A percentile compares a stretch with the other conserved stretches of the same genome.
phyloP scores from a whole-genome alignment of 225 moss, liverwort and hornwort species.

The Physcomitrellopsis africana region DNA sequence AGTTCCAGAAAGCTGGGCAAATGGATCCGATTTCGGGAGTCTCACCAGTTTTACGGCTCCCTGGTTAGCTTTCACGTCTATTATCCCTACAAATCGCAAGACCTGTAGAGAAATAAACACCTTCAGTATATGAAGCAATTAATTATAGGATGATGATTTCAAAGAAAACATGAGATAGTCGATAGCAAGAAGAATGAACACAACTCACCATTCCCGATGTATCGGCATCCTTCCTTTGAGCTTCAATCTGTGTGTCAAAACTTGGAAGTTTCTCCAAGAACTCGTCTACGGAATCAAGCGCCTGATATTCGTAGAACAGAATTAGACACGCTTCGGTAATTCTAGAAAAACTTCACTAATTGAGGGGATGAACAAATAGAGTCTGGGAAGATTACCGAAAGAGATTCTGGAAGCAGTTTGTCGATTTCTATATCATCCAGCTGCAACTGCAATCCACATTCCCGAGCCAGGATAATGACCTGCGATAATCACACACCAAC shows the following conservation, averaged over 20 bases:
- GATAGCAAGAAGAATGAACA: background rate
- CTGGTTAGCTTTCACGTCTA: constrained; percentile 69
- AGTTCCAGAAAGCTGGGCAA: constrained; percentile 85
- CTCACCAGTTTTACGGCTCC: constrained; percentile 71
- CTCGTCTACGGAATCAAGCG: constrained; percentile 56
- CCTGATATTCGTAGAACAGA: too few relatives aligned
- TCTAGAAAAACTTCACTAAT: background rate
- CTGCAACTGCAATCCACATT: constrained; percentile 68
- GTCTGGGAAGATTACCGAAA: constrained; percentile 41
- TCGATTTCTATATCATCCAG: constrained; percentile 57
- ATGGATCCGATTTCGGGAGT: constrained; percentile 69
- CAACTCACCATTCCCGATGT: constrained; percentile 66
- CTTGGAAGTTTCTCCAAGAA: constrained; percentile 77
- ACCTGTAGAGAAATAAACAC: constrained; percentile 55
- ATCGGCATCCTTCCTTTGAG: constrained; percentile 69
- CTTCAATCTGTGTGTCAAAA: constrained; percentile 71
- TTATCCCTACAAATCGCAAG: constrained; percentile 83
- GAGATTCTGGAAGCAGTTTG: constrained; percentile 58
- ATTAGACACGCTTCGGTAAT: too few relatives aligned
- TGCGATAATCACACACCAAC: constrained; percentile 19
- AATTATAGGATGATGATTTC: background rate
- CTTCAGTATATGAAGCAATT: background rate
- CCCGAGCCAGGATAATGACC: constrained; percentile 72
- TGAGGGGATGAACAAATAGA: background rate
- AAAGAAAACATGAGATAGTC: background rate